Conservation (phyloP, 768 basidiomycete species). For the Trametes villosa region DNA sequence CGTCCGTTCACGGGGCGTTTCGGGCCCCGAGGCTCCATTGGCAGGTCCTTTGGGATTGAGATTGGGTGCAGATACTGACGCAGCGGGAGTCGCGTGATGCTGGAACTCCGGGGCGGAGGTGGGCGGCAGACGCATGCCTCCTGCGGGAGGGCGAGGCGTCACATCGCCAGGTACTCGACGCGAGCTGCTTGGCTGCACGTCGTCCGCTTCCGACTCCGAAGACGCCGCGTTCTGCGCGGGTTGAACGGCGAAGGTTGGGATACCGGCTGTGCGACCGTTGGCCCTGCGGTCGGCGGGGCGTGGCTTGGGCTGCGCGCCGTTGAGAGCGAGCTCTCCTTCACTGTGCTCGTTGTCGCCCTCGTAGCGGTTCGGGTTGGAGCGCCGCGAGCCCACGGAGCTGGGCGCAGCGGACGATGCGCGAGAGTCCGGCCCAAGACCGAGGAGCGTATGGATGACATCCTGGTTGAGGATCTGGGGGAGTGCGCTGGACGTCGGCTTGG, state of each 20-base stretch:
- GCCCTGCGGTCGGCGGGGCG: constrained; percentile 16
- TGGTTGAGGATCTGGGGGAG: constrained; percentile 72
- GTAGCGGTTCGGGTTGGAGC: constrained; percentile 32
- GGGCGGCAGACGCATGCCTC: constrained; percentile 29
- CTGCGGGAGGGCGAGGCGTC: constrained; percentile 58
- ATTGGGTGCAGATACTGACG: constrained; percentile 8
- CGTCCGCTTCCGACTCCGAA: constrained; percentile 14
- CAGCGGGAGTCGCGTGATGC: background rate
- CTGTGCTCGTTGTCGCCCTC: constrained; percentile 43
- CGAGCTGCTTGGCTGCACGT: background rate
- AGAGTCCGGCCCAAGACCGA: constrained; percentile 52
- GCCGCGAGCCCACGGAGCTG: constrained; percentile 31
- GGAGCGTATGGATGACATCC: constrained; percentile 67
- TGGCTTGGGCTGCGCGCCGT: constrained; percentile 27
- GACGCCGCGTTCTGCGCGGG: constrained; percentile 8
- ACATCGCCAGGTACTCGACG: constrained; percentile 48
- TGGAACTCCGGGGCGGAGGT: constrained; percentile 10
- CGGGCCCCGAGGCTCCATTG: background rate
- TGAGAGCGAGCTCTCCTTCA: constrained; percentile 30
- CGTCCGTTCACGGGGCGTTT: constrained; percentile 23
- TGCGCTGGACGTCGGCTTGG: constrained; percentile 54
- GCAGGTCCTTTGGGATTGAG: constrained; percentile 4
- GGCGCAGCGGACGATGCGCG: constrained; percentile 38
- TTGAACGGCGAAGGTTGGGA: constrained; percentile 26
- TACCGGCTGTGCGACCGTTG: background rate